Conservation (phyloP, 2,329 filamentous ascomycete species). For the Penicillium sp. region DNA sequence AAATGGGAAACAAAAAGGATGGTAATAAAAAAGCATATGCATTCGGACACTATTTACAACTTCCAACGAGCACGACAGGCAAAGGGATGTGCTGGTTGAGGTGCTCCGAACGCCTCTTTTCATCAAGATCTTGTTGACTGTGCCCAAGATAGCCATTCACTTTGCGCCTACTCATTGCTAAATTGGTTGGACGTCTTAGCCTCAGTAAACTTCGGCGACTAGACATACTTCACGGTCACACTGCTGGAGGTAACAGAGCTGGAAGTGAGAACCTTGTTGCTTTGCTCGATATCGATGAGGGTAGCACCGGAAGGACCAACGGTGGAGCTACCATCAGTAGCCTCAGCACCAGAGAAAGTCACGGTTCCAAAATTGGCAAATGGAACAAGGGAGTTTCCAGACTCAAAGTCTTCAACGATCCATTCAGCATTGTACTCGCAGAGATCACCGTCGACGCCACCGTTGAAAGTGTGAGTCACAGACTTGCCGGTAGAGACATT, state of each 20-base stretch:
- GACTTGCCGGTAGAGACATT: slow-evolving; percentile 56
- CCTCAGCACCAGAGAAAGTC: slow-evolving; percentile 49
- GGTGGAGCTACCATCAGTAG: slow-evolving; percentile 34
- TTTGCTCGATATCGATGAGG: slow-evolving; percentile 53
- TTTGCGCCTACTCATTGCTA: too few species aligned
- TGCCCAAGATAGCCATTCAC: not conserved
- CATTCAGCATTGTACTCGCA: slow-evolving; percentile 64
- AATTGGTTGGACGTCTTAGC: not conserved
- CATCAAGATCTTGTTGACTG: not conserved
- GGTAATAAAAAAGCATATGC: not conserved
- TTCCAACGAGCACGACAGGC: not conserved
- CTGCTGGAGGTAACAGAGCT: slow-evolving; percentile 23
- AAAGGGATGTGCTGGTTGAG: not conserved
- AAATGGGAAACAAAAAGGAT: too few species aligned
- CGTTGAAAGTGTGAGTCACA: slow-evolving; percentile 56
- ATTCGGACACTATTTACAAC: not conserved
- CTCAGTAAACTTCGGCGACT: not conserved
- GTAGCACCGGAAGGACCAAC: slow-evolving; percentile 44
- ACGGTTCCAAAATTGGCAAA: slow-evolving; percentile 55
- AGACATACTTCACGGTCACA: slow-evolving; percentile 35
- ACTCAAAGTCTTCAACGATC: slow-evolving; percentile 61
- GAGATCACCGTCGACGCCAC: slow-evolving; percentile 45
- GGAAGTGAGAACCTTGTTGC: slow-evolving; percentile 40
- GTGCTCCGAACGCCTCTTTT: not conserved
- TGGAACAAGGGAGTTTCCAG: slow-evolving; percentile 43